Evolutionary conservation across 306 rosid genomes (phyloP).

Genomic region (Fragaria ananassa): DNA sequence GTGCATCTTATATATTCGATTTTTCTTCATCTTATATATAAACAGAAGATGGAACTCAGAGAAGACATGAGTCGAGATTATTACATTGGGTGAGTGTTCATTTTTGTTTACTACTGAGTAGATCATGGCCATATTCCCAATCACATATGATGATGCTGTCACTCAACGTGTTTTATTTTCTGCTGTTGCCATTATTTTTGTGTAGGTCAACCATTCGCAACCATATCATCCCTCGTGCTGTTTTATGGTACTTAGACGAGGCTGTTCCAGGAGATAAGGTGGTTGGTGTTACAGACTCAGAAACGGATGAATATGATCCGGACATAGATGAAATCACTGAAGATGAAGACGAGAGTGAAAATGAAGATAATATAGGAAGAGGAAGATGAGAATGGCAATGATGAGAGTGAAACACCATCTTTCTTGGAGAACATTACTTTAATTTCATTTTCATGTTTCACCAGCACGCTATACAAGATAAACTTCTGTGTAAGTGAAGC

Average conservation of each 20-base stretch:
- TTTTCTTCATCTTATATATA: background rate
- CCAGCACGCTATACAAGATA: too few relatives aligned
- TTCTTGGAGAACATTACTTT: too few relatives aligned
- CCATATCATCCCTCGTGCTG: background rate
- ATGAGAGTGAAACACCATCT: too few relatives aligned
- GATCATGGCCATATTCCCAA: background rate
- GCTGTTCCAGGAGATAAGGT: background rate
- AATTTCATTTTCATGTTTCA: too few relatives aligned
- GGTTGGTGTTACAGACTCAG: background rate
- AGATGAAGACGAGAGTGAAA: background rate
- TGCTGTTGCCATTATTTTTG: background rate
- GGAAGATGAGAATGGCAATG: too few relatives aligned
- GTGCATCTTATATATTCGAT: too few relatives aligned
- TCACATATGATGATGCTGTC: background rate
- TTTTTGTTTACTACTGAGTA: background rate
- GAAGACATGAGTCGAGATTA: background rate
- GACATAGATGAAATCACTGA: background rate
- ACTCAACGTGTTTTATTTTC: background rate
- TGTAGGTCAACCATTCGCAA: background rate
- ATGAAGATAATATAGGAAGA: background rate
- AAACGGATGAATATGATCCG: background rate
- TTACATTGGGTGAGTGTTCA: background rate
- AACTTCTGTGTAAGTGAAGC: too few relatives aligned
- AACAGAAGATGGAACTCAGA: background rate
- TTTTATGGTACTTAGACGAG: background rate